phyloP scores from a whole-genome alignment of 768 basidiomycete genomes.

The Kwoniella sp. region DNA sequence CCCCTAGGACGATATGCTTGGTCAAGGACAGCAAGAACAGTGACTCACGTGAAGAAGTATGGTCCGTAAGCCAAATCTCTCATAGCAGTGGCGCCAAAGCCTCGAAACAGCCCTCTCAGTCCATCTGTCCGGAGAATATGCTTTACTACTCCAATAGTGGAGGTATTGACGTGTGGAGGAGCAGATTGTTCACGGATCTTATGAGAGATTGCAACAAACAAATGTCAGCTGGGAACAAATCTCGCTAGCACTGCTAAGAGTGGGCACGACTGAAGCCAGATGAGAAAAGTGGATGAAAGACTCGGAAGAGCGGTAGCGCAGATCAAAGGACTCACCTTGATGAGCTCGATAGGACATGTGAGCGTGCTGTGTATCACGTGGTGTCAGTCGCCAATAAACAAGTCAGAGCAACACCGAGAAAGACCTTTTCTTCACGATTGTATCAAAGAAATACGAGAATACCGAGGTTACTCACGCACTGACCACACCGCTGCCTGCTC shows the following conservation, averaged over 20 bases:
- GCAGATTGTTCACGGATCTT: constrained; percentile 58
- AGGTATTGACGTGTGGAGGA: constrained; percentile 46
- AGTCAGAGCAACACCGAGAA: no score
- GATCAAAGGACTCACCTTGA: constrained; percentile 68
- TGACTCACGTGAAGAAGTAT: constrained; percentile 76
- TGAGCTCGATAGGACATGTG: constrained; percentile 79
- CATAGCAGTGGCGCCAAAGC: constrained; percentile 70
- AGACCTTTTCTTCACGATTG: no score
- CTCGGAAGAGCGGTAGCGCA: no score
- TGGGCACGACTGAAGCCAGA: no score
- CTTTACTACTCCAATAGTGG: constrained; percentile 62
- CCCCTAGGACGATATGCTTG: no score
- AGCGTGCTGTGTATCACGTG: constrained; percentile 68
- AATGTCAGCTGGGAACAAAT: no score
- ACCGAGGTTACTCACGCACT: background rate
- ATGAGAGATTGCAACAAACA: no score
- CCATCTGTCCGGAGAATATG: constrained; percentile 65
- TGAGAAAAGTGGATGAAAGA: no score
- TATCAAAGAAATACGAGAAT: no score
- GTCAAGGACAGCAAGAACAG: no score
- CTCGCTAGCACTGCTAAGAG: no score
- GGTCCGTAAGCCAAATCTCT: constrained; percentile 81
- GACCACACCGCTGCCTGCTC: constrained; percentile 74
- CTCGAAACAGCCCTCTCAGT: constrained; percentile 72
- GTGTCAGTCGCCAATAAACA: no score